Evolutionary conservation across 2,329 filamentous ascomycete genomes (phyloP).

Genomic region (Pestalotiopsis fici): DNA sequence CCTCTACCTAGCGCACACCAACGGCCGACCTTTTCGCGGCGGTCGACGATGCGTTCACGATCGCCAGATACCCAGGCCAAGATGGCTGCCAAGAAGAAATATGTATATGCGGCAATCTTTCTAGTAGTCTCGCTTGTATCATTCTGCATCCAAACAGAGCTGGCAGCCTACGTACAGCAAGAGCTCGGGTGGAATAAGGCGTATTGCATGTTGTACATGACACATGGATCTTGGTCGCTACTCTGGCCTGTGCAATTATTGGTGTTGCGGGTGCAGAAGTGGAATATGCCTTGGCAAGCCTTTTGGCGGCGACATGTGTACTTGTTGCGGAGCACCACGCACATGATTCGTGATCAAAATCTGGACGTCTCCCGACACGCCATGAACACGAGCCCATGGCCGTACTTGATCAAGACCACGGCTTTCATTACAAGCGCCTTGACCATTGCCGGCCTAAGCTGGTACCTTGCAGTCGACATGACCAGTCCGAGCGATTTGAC

Average conservation of each 20-base stretch:
- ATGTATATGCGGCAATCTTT: slow-evolving; percentile 85
- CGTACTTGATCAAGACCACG: slow-evolving; percentile 79
- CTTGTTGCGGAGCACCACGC: slow-evolving; percentile 54
- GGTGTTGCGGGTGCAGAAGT: slow-evolving; percentile 78
- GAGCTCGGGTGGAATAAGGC: slow-evolving; percentile 94
- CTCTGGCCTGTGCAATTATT: slow-evolving; percentile 86
- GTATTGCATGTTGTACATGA: slow-evolving; percentile 99
- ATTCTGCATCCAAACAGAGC: slow-evolving; percentile 94
- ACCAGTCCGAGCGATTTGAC: slow-evolving; percentile 93
- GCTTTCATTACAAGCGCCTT: slow-evolving; percentile 81
- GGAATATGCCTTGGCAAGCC: slow-evolving; percentile 73
- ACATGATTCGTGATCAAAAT: slow-evolving; percentile 84
- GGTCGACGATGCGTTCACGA: slow-evolving; percentile 74
- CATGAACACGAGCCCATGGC: slow-evolving; percentile 42
- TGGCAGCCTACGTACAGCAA: slow-evolving; percentile 92
- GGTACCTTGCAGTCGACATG: slow-evolving; percentile 93
- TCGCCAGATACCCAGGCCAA: slow-evolving; percentile 69
- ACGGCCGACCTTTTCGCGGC: slow-evolving; percentile 46
- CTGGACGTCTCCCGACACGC: slow-evolving; percentile 61
- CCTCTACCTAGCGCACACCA: slow-evolving; percentile 22
- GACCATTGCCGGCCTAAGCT: slow-evolving; percentile 87
- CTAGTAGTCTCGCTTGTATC: slow-evolving; percentile 79
- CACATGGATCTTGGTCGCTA: slow-evolving; percentile 89
- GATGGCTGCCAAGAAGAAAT: slow-evolving; percentile 74
- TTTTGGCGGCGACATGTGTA: slow-evolving; percentile 75